Conservation (phyloP, 805 yeast species). For the Citeromyces nyonsensis region DNA sequence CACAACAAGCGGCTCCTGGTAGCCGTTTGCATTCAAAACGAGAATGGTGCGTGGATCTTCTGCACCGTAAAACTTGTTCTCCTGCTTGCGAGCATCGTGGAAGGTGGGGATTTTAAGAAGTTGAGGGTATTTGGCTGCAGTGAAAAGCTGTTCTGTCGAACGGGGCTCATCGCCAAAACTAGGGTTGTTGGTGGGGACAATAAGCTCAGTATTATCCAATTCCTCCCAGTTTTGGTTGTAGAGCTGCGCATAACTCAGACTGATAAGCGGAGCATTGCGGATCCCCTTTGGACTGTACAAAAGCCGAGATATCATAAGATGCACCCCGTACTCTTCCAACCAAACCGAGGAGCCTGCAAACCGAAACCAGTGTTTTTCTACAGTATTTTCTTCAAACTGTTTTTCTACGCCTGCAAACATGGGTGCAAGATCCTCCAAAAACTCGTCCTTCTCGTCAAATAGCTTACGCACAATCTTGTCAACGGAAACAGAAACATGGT, state of each 20-base stretch:
- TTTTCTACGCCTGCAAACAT: no score
- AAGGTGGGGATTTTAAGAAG: slow-evolving; percentile 2
- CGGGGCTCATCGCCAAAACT: background rate
- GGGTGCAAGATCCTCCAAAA: no score
- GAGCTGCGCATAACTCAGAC: slow-evolving; percentile 12
- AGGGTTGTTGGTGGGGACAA: background rate
- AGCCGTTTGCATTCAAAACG: slow-evolving; percentile 9
- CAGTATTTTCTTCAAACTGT: background rate
- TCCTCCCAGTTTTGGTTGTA: slow-evolving; percentile 22
- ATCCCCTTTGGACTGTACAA: slow-evolving; percentile 10
- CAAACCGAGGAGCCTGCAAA: slow-evolving; percentile 12
- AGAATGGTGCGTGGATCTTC: slow-evolving; percentile 23
- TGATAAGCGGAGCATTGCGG: slow-evolving; percentile 2
- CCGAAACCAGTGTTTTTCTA: slow-evolving; percentile 3
- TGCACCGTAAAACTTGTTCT: slow-evolving; percentile 13
- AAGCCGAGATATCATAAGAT: slow-evolving; percentile 20
- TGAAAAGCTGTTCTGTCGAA: no score
- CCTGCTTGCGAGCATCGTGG: slow-evolving; percentile 1
- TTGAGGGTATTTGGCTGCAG: background rate
- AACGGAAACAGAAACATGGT: no score
- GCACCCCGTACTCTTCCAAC: slow-evolving; percentile 24
- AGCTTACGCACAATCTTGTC: no score
- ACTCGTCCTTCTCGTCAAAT: no score
- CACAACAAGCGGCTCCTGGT: slow-evolving; percentile 22
- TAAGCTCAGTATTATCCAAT: slow-evolving; percentile 4